phyloP scores from a whole-genome alignment of 2,329 filamentous ascomycete genomes.

The Beauveria medogensis region DNA sequence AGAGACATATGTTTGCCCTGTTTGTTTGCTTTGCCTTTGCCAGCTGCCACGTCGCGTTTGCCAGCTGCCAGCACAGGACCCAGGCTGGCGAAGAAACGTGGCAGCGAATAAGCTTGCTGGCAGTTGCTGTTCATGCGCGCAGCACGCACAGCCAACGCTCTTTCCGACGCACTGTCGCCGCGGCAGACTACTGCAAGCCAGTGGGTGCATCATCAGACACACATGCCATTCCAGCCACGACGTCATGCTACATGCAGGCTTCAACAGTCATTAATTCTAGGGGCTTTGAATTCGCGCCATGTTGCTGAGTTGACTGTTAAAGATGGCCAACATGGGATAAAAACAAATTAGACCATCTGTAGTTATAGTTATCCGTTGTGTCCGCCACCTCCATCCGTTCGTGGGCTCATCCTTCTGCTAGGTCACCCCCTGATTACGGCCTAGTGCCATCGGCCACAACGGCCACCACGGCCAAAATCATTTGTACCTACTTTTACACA shows the following conservation, averaged over 20 bases:
- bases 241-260: background rate
- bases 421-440: too few species aligned
- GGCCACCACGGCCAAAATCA: too few species aligned
- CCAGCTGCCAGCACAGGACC: background rate
- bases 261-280: too few species aligned
- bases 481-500: too few species aligned
- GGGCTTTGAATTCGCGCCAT: background rate
- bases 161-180: background rate
- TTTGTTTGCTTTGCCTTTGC: background rate
- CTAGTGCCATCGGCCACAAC: too few species aligned
- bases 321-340: too few species aligned
- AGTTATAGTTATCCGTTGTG: too few species aligned
- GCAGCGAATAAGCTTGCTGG: background rate
- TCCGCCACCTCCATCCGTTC: too few species aligned
- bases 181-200: constrained; percentile 6
- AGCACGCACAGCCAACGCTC: background rate
- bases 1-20: background rate
- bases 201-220: background rate
- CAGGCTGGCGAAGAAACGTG: background rate
- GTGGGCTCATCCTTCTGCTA: too few species aligned
- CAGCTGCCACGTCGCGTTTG: background rate
- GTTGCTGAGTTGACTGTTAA: too few species aligned
- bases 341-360: too few species aligned
- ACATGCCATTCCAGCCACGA: background rate
- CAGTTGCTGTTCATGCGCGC: constrained; percentile 1